Evolutionary conservation across 345 rosid genomes (phyloP).

Genomic region (Eucalyptus tenuipes): DNA sequence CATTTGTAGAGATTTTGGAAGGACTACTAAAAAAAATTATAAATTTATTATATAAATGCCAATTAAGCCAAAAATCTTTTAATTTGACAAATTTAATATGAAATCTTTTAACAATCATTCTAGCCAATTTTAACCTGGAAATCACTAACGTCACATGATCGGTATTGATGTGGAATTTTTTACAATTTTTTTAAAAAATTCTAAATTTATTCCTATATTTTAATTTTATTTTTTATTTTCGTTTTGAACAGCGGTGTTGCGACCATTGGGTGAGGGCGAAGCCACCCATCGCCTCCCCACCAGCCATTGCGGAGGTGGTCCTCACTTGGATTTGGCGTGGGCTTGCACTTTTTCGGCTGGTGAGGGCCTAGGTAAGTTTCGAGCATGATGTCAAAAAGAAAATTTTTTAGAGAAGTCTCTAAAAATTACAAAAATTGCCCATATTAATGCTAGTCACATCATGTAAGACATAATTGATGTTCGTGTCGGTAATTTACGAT

Average conservation of each 20-base stretch:
- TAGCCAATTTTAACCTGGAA: rapidly evolving
- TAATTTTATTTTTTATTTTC: rapidly evolving
- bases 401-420: background rate
- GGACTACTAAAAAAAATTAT: background rate
- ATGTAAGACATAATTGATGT: background rate
- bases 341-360: background rate
- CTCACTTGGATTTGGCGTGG: background rate
- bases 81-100: rapidly evolving
- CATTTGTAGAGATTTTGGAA: rapidly evolving
- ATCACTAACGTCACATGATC: rapidly evolving
- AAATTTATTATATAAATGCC: rapidly evolving
- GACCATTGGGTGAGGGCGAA: background rate
- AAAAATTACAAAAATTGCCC: background rate
- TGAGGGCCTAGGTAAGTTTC: background rate
- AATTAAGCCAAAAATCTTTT: rapidly evolving
- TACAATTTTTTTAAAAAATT: rapidly evolving
- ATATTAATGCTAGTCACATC: rapidly evolving
- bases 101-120: rapidly evolving
- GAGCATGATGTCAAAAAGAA: rapidly evolving
- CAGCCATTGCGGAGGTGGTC: background rate
- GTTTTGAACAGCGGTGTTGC: rapidly evolving
- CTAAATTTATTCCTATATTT: rapidly evolving
- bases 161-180: rapidly evolving
- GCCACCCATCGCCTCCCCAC: background rate
- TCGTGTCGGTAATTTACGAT: rapidly evolving